phyloP scores from a whole-genome alignment of 1,139 yeast genomes.

The Candida sanyaensis region DNA sequence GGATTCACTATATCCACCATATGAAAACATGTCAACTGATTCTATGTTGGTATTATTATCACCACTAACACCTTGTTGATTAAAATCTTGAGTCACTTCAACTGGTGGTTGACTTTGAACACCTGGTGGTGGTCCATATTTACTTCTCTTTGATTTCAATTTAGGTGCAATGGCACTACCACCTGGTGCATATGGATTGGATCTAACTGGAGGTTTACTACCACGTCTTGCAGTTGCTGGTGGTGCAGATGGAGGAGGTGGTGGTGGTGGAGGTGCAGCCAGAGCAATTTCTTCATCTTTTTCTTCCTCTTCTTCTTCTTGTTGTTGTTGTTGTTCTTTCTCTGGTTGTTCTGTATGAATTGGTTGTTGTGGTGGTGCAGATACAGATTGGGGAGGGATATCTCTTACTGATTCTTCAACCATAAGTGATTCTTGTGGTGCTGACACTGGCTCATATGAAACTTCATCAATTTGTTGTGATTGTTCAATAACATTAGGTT shows the following conservation, averaged over 20 bases:
- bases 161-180: slow-evolving; percentile 17
- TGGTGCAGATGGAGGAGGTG: slow-evolving; percentile 10
- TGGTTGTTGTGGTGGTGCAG: slow-evolving; percentile 4
- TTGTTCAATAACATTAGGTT: not conserved
- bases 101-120: slow-evolving; percentile 18
- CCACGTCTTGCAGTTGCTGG: slow-evolving; percentile 1
- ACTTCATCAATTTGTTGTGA: not conserved
- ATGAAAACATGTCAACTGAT: slow-evolving; percentile 40
- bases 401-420: not conserved
- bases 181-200: slow-evolving; percentile 46
- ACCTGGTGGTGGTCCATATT: slow-evolving; percentile 33
- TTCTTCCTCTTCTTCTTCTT: too few species aligned
- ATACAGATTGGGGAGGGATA: not conserved
- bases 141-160: slow-evolving; percentile 20
- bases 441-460: slow-evolving; percentile 10
- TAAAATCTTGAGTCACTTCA: slow-evolving; percentile 10
- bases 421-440: slow-evolving; percentile 4
- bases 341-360: not conserved
- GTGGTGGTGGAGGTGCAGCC: slow-evolving; percentile 5
- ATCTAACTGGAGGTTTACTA: slow-evolving; percentile 16
- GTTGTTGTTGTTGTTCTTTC: not conserved
- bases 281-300: slow-evolving; percentile 4
- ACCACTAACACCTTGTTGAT: not conserved
- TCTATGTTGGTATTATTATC: slow-evolving; percentile 12
- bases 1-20: slow-evolving; percentile 17